These are phyloP conservation scores for Oxalis stricta DNA, from an alignment of 441 rosid species.

Conservation along the genomic window DNA sequence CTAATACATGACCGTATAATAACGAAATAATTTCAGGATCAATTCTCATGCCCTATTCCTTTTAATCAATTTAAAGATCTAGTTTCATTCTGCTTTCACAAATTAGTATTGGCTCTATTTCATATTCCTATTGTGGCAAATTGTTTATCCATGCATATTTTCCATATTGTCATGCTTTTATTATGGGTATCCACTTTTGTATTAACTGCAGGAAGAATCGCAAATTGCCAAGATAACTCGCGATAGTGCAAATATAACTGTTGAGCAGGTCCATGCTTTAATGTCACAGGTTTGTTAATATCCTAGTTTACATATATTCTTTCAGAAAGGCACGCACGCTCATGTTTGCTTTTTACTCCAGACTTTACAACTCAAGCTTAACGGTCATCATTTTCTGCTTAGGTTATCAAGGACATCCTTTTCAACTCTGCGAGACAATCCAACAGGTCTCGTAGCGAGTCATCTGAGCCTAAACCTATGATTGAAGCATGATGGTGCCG, in stretches of 20 bases:
- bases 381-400: neutral
- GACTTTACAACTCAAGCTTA: neutral
- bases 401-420: constrained; percentile 94
- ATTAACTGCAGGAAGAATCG: constrained; percentile 66
- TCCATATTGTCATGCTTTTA: neutral
- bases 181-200: constrained; percentile 4
- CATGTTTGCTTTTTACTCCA: no score
- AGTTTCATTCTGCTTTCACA: neutral
- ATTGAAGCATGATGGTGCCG: constrained; percentile 44
- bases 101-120: neutral
- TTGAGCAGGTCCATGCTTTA: constrained; percentile 92
- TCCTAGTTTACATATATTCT: neutral
- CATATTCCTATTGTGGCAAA: no score
- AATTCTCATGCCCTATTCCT: no score
- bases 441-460: constrained; percentile 28
- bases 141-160: neutral
- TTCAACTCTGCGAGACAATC: constrained; percentile 73
- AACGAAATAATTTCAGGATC: no score
- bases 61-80: neutral
- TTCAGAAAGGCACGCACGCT: no score
- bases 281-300: constrained; percentile 77
- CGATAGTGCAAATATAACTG: constrained; percentile 88
- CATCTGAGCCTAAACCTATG: constrained; percentile 86
- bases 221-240: constrained; percentile 91
- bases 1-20: neutral